phyloP scores from a whole-genome alignment of 306 rosid genomes.

The Dalbergia cultrata region DNA sequence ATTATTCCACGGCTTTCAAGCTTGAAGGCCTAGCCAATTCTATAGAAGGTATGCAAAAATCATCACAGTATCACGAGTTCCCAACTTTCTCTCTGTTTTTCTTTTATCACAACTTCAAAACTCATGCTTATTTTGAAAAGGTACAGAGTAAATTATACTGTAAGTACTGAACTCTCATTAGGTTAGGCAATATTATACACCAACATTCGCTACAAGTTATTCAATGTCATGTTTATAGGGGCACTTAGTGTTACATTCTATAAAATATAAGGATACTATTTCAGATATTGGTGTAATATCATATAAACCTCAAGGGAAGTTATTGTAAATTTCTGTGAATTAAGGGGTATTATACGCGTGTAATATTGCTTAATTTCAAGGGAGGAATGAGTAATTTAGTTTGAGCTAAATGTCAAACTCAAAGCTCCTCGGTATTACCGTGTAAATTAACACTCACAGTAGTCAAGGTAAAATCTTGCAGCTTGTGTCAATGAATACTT shows the following conservation, averaged over 20 bases:
- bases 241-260: no score
- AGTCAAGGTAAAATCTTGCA: slow-evolving; percentile 46
- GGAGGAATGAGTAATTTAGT: not conserved
- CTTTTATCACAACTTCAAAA: not conserved
- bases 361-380: no score
- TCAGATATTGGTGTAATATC: no score
- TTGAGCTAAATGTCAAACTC: no score
- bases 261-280: no score
- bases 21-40: slow-evolving; percentile 85
- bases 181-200: no score
- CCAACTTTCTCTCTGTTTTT: not conserved
- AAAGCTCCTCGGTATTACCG: not conserved
- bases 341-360: no score
- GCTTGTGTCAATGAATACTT: slow-evolving; percentile 86
- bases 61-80: not conserved
- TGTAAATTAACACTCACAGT: slow-evolving; percentile 6
- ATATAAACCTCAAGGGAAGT: no score
- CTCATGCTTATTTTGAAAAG: not conserved
- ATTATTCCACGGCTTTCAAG: slow-evolving; percentile 69
- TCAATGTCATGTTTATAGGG: no score
- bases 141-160: not conserved
- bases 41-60: slow-evolving; percentile 69
- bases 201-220: no score
- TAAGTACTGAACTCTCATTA: no score
- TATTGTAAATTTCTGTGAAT: no score